Percentiles rank a stretch among this genome's conserved stretches.
phyloP scores from a whole-genome alignment of 306 rosid genomes.

The Vigna angularis region DNA sequence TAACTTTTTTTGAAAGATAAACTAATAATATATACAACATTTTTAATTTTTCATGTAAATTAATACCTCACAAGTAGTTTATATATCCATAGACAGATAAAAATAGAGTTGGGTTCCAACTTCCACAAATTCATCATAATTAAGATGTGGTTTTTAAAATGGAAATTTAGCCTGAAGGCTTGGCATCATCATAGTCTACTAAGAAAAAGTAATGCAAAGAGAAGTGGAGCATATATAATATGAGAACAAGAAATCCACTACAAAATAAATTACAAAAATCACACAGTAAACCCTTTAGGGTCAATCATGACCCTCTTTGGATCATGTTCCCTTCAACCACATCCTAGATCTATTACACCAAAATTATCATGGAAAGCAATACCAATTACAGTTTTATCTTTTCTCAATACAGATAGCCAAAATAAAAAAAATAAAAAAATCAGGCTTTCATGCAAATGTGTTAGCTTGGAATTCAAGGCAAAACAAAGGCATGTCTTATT shows the following conservation, averaged over 20 bases:
- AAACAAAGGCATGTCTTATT: background rate
- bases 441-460: background rate
- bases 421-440: background rate
- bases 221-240: constrained; percentile 2
- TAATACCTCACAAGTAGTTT: too few species aligned
- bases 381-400: background rate
- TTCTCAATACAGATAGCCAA: background rate
- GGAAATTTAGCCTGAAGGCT: background rate
- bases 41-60: too few species aligned
- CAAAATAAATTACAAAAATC: background rate
- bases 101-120: too few species aligned
- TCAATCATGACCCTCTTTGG: background rate
- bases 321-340: background rate
- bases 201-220: constrained; percentile 15
- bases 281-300: background rate
- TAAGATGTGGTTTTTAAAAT: background rate
- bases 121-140: background rate
- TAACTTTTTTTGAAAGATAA: too few species aligned
- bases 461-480: background rate
- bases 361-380: background rate
- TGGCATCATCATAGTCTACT: background rate
- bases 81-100: too few species aligned
- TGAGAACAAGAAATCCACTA: background rate
- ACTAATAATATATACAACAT: too few species aligned
- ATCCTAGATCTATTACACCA: background rate